Evolutionary conservation across 805 yeast species (phyloP), one percentile per base, ranked within the genome.

Genomic region (Wickerhamiella nectarea): DNA sequence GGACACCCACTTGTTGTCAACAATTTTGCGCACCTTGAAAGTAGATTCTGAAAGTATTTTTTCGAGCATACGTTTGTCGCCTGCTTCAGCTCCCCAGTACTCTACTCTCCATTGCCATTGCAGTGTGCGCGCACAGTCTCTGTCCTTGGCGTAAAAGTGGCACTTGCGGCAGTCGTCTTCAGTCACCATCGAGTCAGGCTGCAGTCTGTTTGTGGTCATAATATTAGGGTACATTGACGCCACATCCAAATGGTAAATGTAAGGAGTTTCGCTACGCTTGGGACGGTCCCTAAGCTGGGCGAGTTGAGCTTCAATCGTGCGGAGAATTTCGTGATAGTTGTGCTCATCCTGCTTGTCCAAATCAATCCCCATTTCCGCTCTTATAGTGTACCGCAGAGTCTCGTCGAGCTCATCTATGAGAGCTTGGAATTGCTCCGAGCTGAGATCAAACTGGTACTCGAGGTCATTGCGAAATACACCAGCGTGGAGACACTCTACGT

Each of bases 71-170:
- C 78, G 74, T 58, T 91, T 89, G 56, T 91, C 98, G 56, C 80
- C 86, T 73, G 76, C 77, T 58, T 83, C 79, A 0, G 96, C 85
- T 0, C 98, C 97, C 51, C 70, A 81, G 55, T 70, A 93, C 54
- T 91, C 98, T 42, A 97, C 99, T 67, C 99, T 76, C 97, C 99
- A 91, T 6, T 94, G 72, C 99, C 99, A 91, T 0, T 87, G 82
- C 44, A 91, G 63, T 44, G 89, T 67, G 56, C 99, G 69, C 54
- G 89, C 98, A 66, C 99, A 91, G 9, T 70, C 72, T 56, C 91
- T 91, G 4, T 94, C 96, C 0, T 96, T 97, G 46, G 95, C 68
- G 59, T 91, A 91, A 64, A 86, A 93, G 54, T 91, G 98, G 66
- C 99, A 93, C 34, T 93, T 77, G 0, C 98, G 97, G 64, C 98